Percentiles rank a stretch among this genome's conserved stretches.
Conservation (phyloP, 1,139 yeast species). For the Pichia norvegensis region DNA sequence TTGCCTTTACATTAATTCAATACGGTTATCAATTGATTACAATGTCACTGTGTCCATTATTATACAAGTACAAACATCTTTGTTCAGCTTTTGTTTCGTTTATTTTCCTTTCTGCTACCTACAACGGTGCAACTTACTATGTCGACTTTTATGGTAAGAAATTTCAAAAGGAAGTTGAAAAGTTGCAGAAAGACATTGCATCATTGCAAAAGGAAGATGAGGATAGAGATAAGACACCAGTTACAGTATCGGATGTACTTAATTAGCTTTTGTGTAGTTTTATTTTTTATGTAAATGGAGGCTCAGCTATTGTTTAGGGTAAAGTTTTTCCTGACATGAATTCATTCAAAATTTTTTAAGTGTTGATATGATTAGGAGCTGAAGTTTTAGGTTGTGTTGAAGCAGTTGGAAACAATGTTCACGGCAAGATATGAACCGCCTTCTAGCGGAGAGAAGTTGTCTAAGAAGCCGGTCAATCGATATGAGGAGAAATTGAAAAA, state of each 20-base stretch:
- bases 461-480: not conserved
- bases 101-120: slow-evolving; percentile 72
- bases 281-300: not conserved
- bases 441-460: not conserved
- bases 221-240: not conserved
- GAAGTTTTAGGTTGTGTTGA: too few relatives aligned
- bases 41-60: slow-evolving; percentile 82
- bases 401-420: slow-evolving; percentile 37
- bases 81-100: slow-evolving; percentile 62
- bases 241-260: not conserved
- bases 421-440: slow-evolving; percentile 56
- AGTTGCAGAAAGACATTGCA: slow-evolving; percentile 61
- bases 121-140: slow-evolving; percentile 92
- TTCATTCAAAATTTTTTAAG: not conserved
- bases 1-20: slow-evolving; percentile 81
- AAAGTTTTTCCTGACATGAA: too few relatives aligned
- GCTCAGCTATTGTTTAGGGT: not conserved
- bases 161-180: slow-evolving; percentile 72
- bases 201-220: slow-evolving; percentile 34
- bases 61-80: slow-evolving; percentile 63
- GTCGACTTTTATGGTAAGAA: slow-evolving; percentile 85
- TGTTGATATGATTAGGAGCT: not conserved
- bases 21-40: slow-evolving; percentile 82
- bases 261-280: not conserved
- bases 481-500: not conserved